phyloP scores from a whole-genome alignment of 371 early-diverging fungal genomes.

The Amoeboaphelidium occidentale region DNA sequence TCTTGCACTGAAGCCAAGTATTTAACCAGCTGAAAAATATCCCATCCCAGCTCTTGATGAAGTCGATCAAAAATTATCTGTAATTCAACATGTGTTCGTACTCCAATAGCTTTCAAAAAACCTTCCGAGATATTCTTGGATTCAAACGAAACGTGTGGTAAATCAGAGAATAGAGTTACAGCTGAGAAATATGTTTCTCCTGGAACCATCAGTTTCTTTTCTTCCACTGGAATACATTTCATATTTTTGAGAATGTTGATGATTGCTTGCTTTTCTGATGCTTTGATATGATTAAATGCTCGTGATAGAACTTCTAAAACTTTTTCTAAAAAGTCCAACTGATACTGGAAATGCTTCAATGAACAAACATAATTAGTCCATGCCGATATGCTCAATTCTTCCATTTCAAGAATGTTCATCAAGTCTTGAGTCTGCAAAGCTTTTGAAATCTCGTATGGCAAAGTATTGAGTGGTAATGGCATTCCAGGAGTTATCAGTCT shows the following conservation, averaged over 20 bases:
- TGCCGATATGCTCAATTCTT: background rate
- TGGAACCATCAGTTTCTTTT: conserved; percentile 39
- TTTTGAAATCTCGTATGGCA: conserved; percentile 38
- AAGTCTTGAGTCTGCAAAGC: conserved; percentile 16
- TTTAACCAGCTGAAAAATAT: conserved; percentile 50
- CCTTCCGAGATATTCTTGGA: conserved; percentile 23
- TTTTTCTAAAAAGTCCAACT: conserved; percentile 34
- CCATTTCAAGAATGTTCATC: conserved; percentile 13
- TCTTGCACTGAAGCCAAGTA: conserved; percentile 42
- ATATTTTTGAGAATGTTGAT: conserved; percentile 17
- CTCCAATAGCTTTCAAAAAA: conserved; percentile 40
- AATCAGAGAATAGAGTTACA: conserved; percentile 57
- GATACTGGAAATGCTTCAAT: conserved; percentile 18
- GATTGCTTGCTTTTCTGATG: conserved; percentile 18
- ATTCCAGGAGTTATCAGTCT: conserved; percentile 28
- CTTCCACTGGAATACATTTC: conserved; percentile 40
- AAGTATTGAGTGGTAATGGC: conserved; percentile 25
- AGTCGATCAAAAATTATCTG: conserved; percentile 63
- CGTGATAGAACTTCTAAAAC: conserved; percentile 25
- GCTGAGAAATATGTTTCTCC: conserved; percentile 43
- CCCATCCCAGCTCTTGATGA: conserved; percentile 54
- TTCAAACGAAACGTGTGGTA: conserved; percentile 35
- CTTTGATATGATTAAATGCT: conserved; percentile 18
- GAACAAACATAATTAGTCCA: background rate
- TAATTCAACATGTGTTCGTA: conserved; percentile 66